These are phyloP conservation scores for Alternaria triticina DNA, from an alignment of 2,329 filamentous ascomycete genomes.

Conservation along the genomic window DNA sequence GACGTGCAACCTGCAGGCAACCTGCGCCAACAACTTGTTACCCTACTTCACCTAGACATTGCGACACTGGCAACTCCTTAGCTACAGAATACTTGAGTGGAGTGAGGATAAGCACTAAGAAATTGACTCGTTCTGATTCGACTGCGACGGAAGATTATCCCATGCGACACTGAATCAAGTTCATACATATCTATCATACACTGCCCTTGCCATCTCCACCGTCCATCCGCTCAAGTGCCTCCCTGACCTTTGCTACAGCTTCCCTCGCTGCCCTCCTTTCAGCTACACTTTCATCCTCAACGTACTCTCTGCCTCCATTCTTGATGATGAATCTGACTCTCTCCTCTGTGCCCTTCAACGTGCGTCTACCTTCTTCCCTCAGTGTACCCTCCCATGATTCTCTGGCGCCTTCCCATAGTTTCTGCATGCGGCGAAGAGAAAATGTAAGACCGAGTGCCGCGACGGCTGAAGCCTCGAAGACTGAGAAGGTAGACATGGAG, in stretches of 20 bases:
- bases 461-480: constrained; percentile 65
- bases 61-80: too few species aligned
- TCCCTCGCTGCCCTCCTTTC: constrained; percentile 52
- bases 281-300: constrained; percentile 41
- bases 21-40: not conserved
- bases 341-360: constrained; percentile 61
- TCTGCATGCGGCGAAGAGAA: constrained; percentile 64
- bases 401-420: constrained; percentile 62
- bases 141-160: not conserved
- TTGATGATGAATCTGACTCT: constrained; percentile 55
- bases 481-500: constrained; percentile 57
- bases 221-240: constrained; percentile 51
- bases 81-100: not conserved
- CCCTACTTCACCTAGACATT: not conserved
- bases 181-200: constrained; percentile 11
- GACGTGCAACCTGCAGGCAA: not conserved
- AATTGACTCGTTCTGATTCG: not conserved
- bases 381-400: constrained; percentile 60
- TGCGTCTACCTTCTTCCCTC: constrained; percentile 63
- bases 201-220: constrained; percentile 12
- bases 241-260: constrained; percentile 54
- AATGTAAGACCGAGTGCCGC: constrained; percentile 65
- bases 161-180: not conserved
- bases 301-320: constrained; percentile 46
- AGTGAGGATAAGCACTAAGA: not conserved